A percentile compares a stretch with the other conserved stretches of the same genome.
These are phyloP conservation scores for Fusarium sp. DNA, from an alignment of 2,329 filamentous ascomycete genomes.

Conservation along the genomic window DNA sequence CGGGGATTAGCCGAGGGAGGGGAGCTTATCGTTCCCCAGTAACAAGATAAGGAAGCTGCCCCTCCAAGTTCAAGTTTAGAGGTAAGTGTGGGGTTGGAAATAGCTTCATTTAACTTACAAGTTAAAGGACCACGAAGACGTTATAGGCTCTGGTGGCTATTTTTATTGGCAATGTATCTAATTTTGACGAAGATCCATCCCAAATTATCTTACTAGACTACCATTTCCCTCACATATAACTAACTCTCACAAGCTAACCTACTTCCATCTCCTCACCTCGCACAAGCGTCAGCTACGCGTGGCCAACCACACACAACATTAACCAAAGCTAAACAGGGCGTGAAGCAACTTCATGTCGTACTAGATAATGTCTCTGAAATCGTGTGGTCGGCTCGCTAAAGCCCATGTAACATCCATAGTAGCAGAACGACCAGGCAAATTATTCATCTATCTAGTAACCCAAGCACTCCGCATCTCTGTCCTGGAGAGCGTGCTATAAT, in stretches of 20 bases:
- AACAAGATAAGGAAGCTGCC: slow-evolving; percentile 32
- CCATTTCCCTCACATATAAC: not conserved
- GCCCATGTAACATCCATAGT: slow-evolving; percentile 16
- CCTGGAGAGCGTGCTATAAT: not conserved
- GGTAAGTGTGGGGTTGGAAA: slow-evolving; percentile 26
- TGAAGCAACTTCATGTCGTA: slow-evolving; percentile 13
- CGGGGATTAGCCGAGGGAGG: slow-evolving; percentile 35
- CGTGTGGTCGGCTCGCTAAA: slow-evolving; percentile 21
- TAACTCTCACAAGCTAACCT: not conserved
- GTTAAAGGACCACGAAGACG: not conserved
- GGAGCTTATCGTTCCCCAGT: slow-evolving; percentile 16
- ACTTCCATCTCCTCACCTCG: not conserved
- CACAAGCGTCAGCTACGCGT: slow-evolving; percentile 6
- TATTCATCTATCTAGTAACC: slow-evolving; percentile 22
- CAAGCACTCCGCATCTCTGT: not conserved
- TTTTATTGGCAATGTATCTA: not conserved
- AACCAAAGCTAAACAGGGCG: not conserved
- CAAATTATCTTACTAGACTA: not conserved
- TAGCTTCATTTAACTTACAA: slow-evolving; percentile 12
- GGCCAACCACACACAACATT: slow-evolving; percentile 12
- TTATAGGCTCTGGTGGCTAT: too few relatives aligned
- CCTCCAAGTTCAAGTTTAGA: slow-evolving; percentile 12
- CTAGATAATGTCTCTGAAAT: slow-evolving; percentile 17
- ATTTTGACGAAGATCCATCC: not conserved
- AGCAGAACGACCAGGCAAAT: slow-evolving; percentile 2